Evolutionary conservation across 441 rosid species (phyloP), one percentile per base, ranked within the genome.

Genomic region (Erodium texanum): DNA sequence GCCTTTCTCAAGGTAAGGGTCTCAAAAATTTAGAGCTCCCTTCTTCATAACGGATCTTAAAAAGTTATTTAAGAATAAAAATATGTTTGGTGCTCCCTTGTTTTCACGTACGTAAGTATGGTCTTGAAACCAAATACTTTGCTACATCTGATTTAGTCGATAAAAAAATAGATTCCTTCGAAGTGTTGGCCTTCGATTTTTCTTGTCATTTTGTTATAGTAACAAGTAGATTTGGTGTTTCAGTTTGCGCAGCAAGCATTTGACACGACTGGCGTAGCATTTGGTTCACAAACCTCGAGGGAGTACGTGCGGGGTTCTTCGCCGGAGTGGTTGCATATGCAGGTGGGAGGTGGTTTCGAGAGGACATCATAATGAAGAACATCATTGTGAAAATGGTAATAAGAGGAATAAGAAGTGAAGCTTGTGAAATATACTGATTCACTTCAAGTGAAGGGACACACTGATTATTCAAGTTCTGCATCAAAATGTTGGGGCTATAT

Each of bases 271-370:
- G 88, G 84, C 32, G 72, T 89, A 76, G 82, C 81, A 63, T 86
- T 85, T 45, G 84, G 81, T 58, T 76, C 88, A 2, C 93, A 86
- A 79, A 76, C 86, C 6, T 54, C 84, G 3, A 82, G 91, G 80
- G 94, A 83, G 64, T 86, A 79, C 75, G 74, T 79, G 38, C 84
- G 79, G 3, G 85, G 83, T 66, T 63, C 94, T 64, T 92, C 93
- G 56, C 91, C 92, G 0, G 92, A 92, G 69, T 92, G 94, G 96
- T 78, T 92, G 85, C 98, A 86, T 70, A 92, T 87, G 92, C 93
- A 90, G 79, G 71, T 89, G 73, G 88, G 92, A 56, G 75, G 93
- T 65, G 82, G 91, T 67, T 87, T 92, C 59, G 87, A 84, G 74
- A 82, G 90, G 84, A 77, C 86, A 65, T 71, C 82, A 36, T 88